phyloP scores from a whole-genome alignment of 2,329 filamentous ascomycete genomes.

The Microcyclospora pomicola region DNA sequence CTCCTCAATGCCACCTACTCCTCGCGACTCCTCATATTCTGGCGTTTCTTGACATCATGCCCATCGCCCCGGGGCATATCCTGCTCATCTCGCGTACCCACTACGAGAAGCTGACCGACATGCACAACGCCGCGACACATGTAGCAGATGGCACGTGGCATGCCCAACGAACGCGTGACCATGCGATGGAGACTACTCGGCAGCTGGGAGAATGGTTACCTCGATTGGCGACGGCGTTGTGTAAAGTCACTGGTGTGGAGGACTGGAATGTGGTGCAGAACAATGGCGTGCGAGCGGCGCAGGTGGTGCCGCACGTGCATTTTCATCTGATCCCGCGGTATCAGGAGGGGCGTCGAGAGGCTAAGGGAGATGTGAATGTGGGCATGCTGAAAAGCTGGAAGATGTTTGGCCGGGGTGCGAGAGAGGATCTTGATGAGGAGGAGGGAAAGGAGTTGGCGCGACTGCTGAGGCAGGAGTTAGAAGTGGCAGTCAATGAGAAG shows the following conservation, averaged over 20 bases:
- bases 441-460: constrained; percentile 50
- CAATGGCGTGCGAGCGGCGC: constrained; percentile 74
- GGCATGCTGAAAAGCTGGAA: constrained; percentile 49
- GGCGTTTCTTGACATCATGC: constrained; percentile 88
- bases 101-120: constrained; percentile 61
- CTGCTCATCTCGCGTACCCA: constrained; percentile 69
- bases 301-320: constrained; percentile 87
- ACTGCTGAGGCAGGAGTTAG: constrained; percentile 28
- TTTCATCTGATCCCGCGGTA: constrained; percentile 84
- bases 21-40: constrained; percentile 65
- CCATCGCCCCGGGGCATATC: constrained; percentile 69
- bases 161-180: constrained; percentile 5
- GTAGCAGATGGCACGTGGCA: constrained; percentile 6
- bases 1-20: constrained; percentile 43
- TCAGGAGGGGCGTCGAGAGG: constrained; percentile 39
- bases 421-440: constrained; percentile 64
- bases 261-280: constrained; percentile 98
- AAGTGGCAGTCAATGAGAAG: no score
- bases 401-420: constrained; percentile 64
- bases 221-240: constrained; percentile 57
- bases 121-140: constrained; percentile 23
- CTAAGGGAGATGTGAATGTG: constrained; percentile 33
- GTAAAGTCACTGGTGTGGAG: constrained; percentile 51
- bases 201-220: constrained; percentile 44
- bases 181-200: constrained; percentile 8